These are phyloP conservation scores for Vachellia pachyceras DNA, from an alignment of 306 rosid species.

Conservation along the genomic window DNA sequence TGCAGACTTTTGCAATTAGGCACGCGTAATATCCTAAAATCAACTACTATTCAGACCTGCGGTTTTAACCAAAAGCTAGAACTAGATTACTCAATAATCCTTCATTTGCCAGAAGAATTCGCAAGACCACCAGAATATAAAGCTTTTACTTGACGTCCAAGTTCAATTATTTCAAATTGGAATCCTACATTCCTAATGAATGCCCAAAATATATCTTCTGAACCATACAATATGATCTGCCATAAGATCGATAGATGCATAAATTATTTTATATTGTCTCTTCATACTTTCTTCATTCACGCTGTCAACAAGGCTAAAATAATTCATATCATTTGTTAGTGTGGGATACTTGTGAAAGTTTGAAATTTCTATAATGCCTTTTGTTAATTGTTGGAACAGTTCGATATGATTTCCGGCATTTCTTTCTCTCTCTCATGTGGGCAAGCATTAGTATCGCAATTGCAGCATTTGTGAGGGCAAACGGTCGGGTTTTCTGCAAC, in stretches of 20 bases:
- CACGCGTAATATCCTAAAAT: neutral
- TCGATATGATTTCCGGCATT: constrained; percentile 68
- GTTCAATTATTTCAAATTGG: neutral
- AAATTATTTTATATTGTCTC: neutral
- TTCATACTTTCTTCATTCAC: neutral
- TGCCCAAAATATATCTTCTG: neutral
- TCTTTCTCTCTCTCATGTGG: constrained; percentile 75
- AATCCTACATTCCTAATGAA: neutral
- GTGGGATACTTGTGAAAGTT: neutral
- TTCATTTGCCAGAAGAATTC: neutral
- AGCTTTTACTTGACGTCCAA: neutral
- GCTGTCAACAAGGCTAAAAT: neutral
- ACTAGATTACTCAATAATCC: too few species aligned
- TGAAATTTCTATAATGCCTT: neutral
- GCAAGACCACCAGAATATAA: neutral
- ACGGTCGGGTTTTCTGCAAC: constrained; percentile 81
- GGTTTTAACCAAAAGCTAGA: neutral
- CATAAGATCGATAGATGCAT: neutral
- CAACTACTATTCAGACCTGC: neutral
- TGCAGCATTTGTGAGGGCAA: constrained; percentile 79
- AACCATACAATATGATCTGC: neutral
- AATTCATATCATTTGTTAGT: neutral
- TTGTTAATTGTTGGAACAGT: constrained; percentile 48
- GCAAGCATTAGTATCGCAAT: constrained; percentile 74
- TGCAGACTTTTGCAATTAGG: neutral